Base-by-base conservation (phyloP, 176 grass and related monocot genomes). In the Ensete ventricosum region DNA sequence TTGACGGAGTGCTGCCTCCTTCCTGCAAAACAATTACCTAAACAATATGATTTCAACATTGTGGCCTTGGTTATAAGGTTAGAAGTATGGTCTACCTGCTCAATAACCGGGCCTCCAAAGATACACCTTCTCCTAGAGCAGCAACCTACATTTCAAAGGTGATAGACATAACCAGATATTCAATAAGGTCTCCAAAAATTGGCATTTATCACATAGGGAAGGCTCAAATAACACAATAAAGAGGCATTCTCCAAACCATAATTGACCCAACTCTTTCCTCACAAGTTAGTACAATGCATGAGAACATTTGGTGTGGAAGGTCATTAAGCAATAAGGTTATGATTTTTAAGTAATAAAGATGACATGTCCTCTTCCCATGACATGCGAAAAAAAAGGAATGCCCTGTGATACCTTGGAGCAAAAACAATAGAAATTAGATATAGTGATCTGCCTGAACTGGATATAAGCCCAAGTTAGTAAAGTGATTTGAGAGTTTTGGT, bases 61-160 rank as follows among this genome's bases (percentile, higher is more conserved):
- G 72, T 23, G 74, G 59, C 24, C 84, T 63, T 65, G 63, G 77
- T 73, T 70, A 22, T 79, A 48, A 66, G 49, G 74, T 64, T 66
- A n/a, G 78, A 75, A 73, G 67, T 69, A 77, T 54, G 50, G 20
- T 26, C 60, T 85, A 99, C 96, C 96, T 99, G 85, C 86, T 99
- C 77, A 99, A 94, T 78, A 99, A 79, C 67, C 87, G 88, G 49
- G 91, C 91, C 86, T 99, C 96, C 76, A 93, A 87, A 22, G 91
- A 94, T 73, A 91, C 96, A 21, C 96, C 96, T 62, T 99, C 96
- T 76, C 96, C 96, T n/a, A 99, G 96, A 80, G 96, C 88, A 55
- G 96, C 83, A 73, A 99, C 96, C 96, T 99, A 81, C 69, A 91
- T 85, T 81, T 71, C 72, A 64, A 86, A 79, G 54, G 85, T 80